Evolutionary conservation across 75 land plant genomes (phyloP).

Genomic region (Chamaecyparis obtusa): DNA sequence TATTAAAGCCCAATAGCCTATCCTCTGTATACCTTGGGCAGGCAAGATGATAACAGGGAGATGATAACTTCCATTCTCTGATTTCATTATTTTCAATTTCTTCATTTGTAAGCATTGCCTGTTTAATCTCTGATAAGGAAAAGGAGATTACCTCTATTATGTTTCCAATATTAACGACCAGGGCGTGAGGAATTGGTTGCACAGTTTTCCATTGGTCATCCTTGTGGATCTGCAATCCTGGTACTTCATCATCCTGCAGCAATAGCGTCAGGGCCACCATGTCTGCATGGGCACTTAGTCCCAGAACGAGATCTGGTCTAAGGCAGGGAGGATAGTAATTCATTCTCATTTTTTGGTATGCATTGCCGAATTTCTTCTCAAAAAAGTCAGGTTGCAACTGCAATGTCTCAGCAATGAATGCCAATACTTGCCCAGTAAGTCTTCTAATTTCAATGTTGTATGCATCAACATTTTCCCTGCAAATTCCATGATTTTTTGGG

Average conservation of each 20-base stretch:
- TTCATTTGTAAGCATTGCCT: too few species aligned
- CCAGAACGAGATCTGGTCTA: slow-evolving; percentile 46
- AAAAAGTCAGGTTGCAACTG: not conserved
- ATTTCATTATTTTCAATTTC: not conserved
- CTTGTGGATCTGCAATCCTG: slow-evolving; percentile 41
- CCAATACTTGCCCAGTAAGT: not conserved
- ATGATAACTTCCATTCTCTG: too few species aligned
- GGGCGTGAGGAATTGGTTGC: slow-evolving; percentile 21
- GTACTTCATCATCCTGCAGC: slow-evolving; percentile 34
- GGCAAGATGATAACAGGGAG: not conserved
- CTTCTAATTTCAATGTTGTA: not conserved
- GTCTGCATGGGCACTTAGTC: slow-evolving; percentile 42
- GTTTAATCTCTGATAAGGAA: not conserved
- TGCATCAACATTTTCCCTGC: not conserved
- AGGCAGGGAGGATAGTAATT: slow-evolving; percentile 43
- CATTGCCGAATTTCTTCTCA: slow-evolving; percentile 23
- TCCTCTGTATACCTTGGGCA: not conserved
- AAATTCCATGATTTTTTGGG: not conserved
- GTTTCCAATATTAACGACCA: slow-evolving; percentile 29
- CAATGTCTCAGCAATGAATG: slow-evolving; percentile 2
- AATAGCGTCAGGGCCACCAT: slow-evolving; percentile 28
- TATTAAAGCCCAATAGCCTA: not conserved
- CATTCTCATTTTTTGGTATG: slow-evolving; percentile 21
- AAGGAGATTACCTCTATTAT: slow-evolving; percentile 20
- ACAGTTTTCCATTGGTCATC: slow-evolving; percentile 30